Conservation (phyloP, 192 early-diverging fungal species). For the Backusella circina region DNA sequence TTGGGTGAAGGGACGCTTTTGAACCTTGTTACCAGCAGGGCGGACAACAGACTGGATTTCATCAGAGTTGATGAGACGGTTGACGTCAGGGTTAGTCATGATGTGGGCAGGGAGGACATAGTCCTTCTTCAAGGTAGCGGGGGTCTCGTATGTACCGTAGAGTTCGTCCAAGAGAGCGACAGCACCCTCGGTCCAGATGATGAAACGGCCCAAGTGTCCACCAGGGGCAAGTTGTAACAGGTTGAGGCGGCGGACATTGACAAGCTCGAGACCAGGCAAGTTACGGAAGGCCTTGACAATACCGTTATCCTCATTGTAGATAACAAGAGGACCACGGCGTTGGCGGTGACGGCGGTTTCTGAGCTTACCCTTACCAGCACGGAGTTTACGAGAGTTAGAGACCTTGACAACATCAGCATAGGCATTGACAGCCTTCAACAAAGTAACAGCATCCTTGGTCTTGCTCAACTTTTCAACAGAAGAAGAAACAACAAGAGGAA, state of each 20-base stretch:
- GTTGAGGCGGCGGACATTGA: slow-evolving; percentile 89
- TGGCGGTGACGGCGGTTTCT: slow-evolving; percentile 97
- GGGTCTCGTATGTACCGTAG: slow-evolving; percentile 83
- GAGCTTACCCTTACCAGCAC: slow-evolving; percentile 97
- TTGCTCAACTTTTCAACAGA: slow-evolving; percentile 81
- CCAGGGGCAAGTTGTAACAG: slow-evolving; percentile 98
- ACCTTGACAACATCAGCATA: slow-evolving; percentile 96
- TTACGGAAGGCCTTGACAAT: slow-evolving; percentile 97
- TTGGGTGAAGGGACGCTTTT: slow-evolving; percentile 93
- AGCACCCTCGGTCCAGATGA: slow-evolving; percentile 97
- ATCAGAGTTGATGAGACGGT: slow-evolving; percentile 93
- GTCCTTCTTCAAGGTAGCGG: slow-evolving; percentile 87
- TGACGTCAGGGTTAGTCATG: slow-evolving; percentile 92
- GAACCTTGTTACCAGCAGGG: slow-evolving; percentile 71
- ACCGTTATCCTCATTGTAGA: slow-evolving; percentile 96
- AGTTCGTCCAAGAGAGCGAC: slow-evolving; percentile 90
- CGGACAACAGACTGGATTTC: slow-evolving; percentile 95
- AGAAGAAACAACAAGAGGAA: slow-evolving; percentile 87
- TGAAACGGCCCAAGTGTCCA: slow-evolving; percentile 98
- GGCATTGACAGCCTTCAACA: slow-evolving; percentile 91
- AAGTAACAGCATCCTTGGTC: slow-evolving; percentile 92
- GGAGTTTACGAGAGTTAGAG: slow-evolving; percentile 91
- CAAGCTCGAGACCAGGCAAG: slow-evolving; percentile 97
- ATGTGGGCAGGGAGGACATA: slow-evolving; percentile 79
- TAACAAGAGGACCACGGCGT: slow-evolving; percentile 95